Conservation (phyloP, 2,329 filamentous ascomycete species). For the Sporothrix variecibatus region DNA sequence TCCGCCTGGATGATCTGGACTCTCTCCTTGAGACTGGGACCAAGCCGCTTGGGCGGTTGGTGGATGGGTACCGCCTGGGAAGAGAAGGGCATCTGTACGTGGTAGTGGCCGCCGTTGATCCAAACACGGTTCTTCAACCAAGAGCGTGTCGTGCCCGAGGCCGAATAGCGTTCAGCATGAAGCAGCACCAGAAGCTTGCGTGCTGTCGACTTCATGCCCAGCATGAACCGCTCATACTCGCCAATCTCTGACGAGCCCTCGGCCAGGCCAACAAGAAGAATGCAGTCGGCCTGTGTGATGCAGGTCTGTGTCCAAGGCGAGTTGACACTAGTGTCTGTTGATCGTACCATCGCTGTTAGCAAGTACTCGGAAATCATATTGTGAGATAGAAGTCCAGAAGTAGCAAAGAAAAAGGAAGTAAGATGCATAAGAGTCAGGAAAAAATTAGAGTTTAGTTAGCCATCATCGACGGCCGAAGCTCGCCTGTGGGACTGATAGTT, state of each 20-base stretch:
- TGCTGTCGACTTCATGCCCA: constrained; percentile 96
- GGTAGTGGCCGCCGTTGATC: constrained; percentile 97
- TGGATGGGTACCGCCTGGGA: constrained; percentile 75
- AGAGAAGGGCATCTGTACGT: constrained; percentile 92
- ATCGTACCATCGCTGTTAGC: constrained; percentile 10
- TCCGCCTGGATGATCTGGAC: constrained; percentile 95
- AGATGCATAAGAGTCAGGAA: constrained; percentile 53
- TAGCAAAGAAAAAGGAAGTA: neutral
- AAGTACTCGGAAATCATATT: neutral
- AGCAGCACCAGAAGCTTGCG: constrained; percentile 89
- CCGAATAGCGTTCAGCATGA: constrained; percentile 85
- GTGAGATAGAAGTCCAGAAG: neutral
- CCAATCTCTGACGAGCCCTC: constrained; percentile 89
- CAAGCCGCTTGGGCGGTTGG: constrained; percentile 73
- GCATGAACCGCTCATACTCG: constrained; percentile 93
- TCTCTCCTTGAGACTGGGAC: constrained; percentile 83
- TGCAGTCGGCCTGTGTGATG: constrained; percentile 94
- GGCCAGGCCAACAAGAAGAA: constrained; percentile 86
- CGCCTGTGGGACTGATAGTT: constrained; percentile 51
- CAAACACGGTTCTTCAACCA: constrained; percentile 93
- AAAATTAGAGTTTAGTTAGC: constrained; percentile 67
- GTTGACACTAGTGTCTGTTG: constrained; percentile 86
- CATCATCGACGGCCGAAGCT: constrained; percentile 52
- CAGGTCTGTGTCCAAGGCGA: constrained; percentile 98
- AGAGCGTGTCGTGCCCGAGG: constrained; percentile 77